phyloP scores from a whole-genome alignment of 2,329 filamentous ascomycete genomes.

The Sporothrix brunneoviolacea region DNA sequence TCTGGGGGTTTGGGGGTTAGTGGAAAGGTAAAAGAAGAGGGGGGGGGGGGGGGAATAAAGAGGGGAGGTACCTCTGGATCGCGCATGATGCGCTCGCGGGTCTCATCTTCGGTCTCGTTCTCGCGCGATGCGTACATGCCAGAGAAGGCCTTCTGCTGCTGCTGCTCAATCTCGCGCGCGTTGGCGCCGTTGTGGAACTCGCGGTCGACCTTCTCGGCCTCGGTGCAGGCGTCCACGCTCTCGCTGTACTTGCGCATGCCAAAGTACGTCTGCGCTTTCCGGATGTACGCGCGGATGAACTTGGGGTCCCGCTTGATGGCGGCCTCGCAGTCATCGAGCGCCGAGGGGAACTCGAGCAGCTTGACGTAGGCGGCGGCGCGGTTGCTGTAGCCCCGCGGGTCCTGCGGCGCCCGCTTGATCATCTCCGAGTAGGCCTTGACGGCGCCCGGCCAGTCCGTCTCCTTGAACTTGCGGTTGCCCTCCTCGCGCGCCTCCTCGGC shows the following conservation, averaged over 20 bases:
- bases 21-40: neutral
- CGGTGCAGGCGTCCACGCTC: slow-evolving; percentile 80
- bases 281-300: slow-evolving; percentile 93
- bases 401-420: slow-evolving; percentile 89
- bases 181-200: slow-evolving; percentile 66
- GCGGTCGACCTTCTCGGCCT: slow-evolving; percentile 70
- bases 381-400: slow-evolving; percentile 94
- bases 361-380: slow-evolving; percentile 95
- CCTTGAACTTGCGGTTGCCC: slow-evolving; percentile 96
- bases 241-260: slow-evolving; percentile 98
- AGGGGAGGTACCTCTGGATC: slow-evolving; percentile 71
- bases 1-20: slow-evolving; percentile 40
- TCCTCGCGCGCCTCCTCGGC: slow-evolving; percentile 93
- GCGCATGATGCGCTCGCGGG: slow-evolving; percentile 78
- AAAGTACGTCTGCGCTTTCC: slow-evolving; percentile 91
- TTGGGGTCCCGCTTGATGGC: slow-evolving; percentile 86
- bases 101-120: slow-evolving; percentile 94
- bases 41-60: neutral
- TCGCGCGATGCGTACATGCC: slow-evolving; percentile 87
- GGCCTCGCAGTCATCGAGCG: slow-evolving; percentile 83
- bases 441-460: slow-evolving; percentile 87
- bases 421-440: slow-evolving; percentile 94
- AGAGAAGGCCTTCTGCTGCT: slow-evolving; percentile 85
- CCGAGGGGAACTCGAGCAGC: slow-evolving; percentile 89
- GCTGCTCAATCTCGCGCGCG: slow-evolving; percentile 82